These are phyloP conservation scores for Trichoderma sp. DNA, from an alignment of 2,329 filamentous ascomycete species.

Conservation along the genomic window DNA sequence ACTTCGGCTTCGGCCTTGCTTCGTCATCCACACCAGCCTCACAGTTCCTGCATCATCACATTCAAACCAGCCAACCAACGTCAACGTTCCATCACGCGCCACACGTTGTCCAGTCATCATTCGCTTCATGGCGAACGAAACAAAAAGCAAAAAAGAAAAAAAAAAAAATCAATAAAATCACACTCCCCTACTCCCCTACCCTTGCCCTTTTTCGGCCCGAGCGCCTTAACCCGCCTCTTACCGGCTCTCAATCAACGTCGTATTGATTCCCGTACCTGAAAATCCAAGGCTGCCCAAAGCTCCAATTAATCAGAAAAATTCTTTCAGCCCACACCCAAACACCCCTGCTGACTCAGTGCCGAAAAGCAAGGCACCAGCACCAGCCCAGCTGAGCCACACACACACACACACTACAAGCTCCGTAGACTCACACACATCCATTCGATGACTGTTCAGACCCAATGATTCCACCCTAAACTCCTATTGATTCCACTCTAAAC, in stretches of 20 bases:
- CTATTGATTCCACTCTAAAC: not conserved
- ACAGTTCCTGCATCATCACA: not conserved
- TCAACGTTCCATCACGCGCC: not conserved
- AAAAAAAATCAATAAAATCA: not conserved
- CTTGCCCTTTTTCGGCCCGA: not conserved
- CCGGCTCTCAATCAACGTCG: not conserved
- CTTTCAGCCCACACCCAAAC: not conserved
- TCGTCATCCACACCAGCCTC: not conserved
- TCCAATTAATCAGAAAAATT: not conserved
- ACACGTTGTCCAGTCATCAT: not conserved
- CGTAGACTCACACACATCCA: not conserved
- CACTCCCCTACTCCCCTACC: too few species aligned
- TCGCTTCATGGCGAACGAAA: too few species aligned
- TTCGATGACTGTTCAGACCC: not conserved
- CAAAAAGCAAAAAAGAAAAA: not conserved
- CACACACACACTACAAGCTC: not conserved
- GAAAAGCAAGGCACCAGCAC: not conserved
- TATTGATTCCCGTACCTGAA: not conserved
- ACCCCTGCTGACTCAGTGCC: slow-evolving; percentile 7
- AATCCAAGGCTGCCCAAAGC: not conserved
- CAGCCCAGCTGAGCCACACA: slow-evolving; percentile 7
- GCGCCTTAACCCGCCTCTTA: not conserved
- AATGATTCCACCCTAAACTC: not conserved
- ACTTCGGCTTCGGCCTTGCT: not conserved
- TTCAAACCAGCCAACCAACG: not conserved